A percentile compares a stretch with the other conserved stretches of the same genome.
Evolutionary conservation across 2,329 filamentous ascomycete species (phyloP).

Genomic region (Aschersonia sp.): DNA sequence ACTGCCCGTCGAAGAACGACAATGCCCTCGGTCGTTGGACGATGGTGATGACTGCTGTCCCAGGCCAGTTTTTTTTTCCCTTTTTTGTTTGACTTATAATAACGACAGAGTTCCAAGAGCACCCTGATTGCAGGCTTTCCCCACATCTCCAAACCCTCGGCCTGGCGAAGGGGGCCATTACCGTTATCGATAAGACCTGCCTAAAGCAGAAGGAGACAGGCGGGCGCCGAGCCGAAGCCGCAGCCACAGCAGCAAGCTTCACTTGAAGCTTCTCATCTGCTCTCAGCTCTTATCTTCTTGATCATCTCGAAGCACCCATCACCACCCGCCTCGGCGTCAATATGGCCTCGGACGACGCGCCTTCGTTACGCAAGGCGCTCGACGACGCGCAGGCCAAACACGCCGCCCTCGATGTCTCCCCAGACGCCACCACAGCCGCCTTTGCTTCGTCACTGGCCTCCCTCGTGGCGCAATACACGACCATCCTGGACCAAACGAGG

Average conservation of each 20-base stretch:
- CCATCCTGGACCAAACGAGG: slow-evolving; percentile 55
- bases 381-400: slow-evolving; percentile 35
- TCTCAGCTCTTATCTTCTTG: too few species aligned
- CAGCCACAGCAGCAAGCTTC: too few species aligned
- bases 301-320: too few species aligned
- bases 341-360: too few species aligned
- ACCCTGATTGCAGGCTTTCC: too few species aligned
- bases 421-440: slow-evolving; percentile 46
- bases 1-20: too few species aligned
- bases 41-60: neutral
- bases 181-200: neutral
- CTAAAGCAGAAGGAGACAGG: slow-evolving; percentile 20
- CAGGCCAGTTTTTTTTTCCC: neutral
- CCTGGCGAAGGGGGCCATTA: neutral
- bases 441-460: slow-evolving; percentile 55
- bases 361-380: slow-evolving; percentile 35
- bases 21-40: too few species aligned
- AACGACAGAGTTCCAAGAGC: too few species aligned
- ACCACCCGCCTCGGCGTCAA: too few species aligned
- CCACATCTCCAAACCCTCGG: neutral
- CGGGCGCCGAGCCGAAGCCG: too few species aligned
- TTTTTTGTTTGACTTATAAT: neutral
- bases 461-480: slow-evolving; percentile 57
- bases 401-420: slow-evolving; percentile 45
- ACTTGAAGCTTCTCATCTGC: too few species aligned